A percentile compares a stretch with the other conserved stretches of the same genome.
phyloP scores from a whole-genome alignment of 208 protist genomes.

The Crithidia bombi region DNA sequence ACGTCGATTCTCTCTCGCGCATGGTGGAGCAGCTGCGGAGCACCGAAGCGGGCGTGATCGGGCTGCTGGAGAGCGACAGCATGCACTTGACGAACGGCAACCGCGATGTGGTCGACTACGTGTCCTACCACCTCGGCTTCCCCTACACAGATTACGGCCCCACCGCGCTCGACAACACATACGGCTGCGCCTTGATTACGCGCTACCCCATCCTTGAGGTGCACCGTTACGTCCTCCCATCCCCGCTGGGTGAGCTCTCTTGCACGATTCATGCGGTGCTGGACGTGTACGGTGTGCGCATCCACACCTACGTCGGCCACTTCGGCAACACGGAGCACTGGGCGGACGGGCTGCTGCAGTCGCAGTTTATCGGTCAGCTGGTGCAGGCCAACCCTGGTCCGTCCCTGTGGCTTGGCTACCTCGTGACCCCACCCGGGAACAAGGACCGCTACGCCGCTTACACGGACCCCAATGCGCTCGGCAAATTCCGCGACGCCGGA shows the following conservation, averaged over 20 bases:
- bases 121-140: constrained; percentile 79
- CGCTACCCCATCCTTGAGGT: constrained; percentile 72
- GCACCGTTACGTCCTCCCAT: constrained; percentile 76
- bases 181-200: constrained; percentile 79
- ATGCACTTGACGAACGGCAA: constrained; percentile 80
- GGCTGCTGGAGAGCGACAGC: constrained; percentile 75
- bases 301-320: constrained; percentile 80
- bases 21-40: constrained; percentile 50
- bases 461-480: constrained; percentile 41
- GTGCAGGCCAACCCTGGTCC: constrained; percentile 55
- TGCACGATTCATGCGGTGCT: constrained; percentile 75
- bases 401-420: constrained; percentile 81
- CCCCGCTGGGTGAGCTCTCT: constrained; percentile 72
- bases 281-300: constrained; percentile 65
- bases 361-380: constrained; percentile 68
- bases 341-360: constrained; percentile 86
- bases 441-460: constrained; percentile 56
- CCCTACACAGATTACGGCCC: constrained; percentile 81
- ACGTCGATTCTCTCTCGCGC: constrained; percentile 70
- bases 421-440: constrained; percentile 74
- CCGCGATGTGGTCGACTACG: constrained; percentile 76
- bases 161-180: constrained; percentile 79
- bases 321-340: constrained; percentile 89
- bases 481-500: constrained; percentile 67
- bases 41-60: constrained; percentile 62